A percentile compares a stretch with the other conserved stretches of the same genome.
phyloP scores from a whole-genome alignment of 768 basidiomycete genomes.

The Boletus bicolor region DNA sequence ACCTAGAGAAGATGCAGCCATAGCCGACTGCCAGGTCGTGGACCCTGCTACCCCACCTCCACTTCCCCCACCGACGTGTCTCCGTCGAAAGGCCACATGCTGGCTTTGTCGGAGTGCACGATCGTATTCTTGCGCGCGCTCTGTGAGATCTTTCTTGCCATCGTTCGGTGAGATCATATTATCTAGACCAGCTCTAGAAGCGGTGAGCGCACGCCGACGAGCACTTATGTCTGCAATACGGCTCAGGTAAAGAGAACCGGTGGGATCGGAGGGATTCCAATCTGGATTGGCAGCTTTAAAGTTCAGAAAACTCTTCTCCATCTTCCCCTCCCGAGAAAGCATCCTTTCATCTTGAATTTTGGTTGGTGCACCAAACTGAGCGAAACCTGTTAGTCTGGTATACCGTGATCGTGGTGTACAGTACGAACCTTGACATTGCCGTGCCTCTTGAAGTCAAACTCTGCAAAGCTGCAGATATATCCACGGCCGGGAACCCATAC shows the following conservation, averaged over 20 bases:
- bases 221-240: constrained; percentile 73
- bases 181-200: constrained; percentile 29
- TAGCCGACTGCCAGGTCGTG: constrained; percentile 41
- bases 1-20: constrained; percentile 43
- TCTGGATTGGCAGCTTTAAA: constrained; percentile 97
- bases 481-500: constrained; percentile 96
- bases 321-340: constrained; percentile 91
- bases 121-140: constrained; percentile 72
- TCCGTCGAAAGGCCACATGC: constrained; percentile 44
- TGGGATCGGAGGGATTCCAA: constrained; percentile 90
- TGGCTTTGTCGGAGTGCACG: constrained; percentile 71
- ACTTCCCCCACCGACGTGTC: constrained; percentile 28
- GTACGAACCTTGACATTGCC: constrained; percentile 79
- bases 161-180: constrained; percentile 29
- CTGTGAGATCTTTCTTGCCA: constrained; percentile 39
- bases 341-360: constrained; percentile 65
- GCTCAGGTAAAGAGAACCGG: constrained; percentile 86
- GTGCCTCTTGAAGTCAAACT: constrained; percentile 95
- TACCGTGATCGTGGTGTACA: background rate
- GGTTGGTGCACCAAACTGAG: constrained; percentile 82
- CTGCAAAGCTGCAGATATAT: constrained; percentile 96
- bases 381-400: background rate
- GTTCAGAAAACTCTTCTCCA: constrained; percentile 97
- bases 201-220: constrained; percentile 34
- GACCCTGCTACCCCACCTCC: constrained; percentile 51